A percentile compares a stretch with the other conserved stretches of the same genome.
These are phyloP conservation scores for Amylostereum areolatum DNA, from an alignment of 1,284 basidiomycete species.

Conservation along the genomic window DNA sequence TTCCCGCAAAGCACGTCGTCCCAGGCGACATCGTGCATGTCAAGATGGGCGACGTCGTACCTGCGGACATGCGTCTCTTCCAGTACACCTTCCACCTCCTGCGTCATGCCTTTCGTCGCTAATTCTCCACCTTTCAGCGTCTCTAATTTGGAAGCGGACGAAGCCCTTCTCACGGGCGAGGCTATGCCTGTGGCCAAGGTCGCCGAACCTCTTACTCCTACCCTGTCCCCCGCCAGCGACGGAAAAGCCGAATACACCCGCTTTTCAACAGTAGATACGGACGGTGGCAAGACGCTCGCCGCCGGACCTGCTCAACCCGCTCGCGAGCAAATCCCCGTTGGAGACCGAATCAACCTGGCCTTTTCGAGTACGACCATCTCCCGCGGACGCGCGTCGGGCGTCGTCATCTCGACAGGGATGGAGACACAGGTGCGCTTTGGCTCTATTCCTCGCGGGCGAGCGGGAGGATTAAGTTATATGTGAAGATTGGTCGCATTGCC, in stretches of 20 bases:
- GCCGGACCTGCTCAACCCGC: background rate
- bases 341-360: conserved; percentile 52
- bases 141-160: conserved; percentile 52
- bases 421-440: conserved; percentile 53
- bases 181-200: conserved; percentile 59
- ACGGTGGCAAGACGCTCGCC: background rate
- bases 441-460: conserved; percentile 32
- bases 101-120: background rate
- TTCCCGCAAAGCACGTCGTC: conserved; percentile 43
- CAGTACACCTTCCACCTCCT: background rate
- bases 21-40: conserved; percentile 44
- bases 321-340: conserved; percentile 32
- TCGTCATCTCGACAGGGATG: conserved; percentile 62
- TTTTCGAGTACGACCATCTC: conserved; percentile 57
- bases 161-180: conserved; percentile 68
- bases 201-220: conserved; percentile 25
- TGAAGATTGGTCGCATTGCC: background rate
- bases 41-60: conserved; percentile 41
- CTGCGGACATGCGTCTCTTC: conserved; percentile 36
- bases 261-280: background rate
- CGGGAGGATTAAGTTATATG: background rate
- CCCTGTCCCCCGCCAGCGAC: conserved; percentile 6
- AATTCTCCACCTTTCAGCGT: background rate
- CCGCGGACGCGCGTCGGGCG: conserved; percentile 56
- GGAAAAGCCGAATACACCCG: conserved; percentile 12